phyloP scores from a whole-genome alignment of 1,284 basidiomycete genomes.

The Vanrija sp. region DNA sequence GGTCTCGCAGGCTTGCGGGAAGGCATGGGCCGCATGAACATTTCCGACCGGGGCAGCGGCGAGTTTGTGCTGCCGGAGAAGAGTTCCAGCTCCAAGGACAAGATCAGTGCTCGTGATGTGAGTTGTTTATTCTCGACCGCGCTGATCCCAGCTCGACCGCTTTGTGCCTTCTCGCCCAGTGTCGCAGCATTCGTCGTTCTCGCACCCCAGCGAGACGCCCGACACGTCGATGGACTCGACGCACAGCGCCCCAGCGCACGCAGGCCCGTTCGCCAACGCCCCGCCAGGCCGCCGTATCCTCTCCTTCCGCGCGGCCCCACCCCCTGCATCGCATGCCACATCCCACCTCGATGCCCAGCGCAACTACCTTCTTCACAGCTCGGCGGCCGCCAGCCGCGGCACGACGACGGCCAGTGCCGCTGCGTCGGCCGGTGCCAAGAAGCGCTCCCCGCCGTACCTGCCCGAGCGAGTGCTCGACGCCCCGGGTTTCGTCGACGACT shows the following conservation, averaged over 20 bases:
- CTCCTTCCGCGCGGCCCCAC: conserved; percentile 45
- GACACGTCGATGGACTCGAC: conserved; percentile 23
- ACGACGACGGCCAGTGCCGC: conserved; percentile 9
- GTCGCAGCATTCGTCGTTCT: conserved; percentile 29
- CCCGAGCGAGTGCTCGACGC: conserved; percentile 92
- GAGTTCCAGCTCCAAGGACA: conserved; percentile 4
- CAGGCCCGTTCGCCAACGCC: conserved; percentile 4
- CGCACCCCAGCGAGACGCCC: conserved; percentile 27
- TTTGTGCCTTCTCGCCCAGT: conserved; percentile 45
- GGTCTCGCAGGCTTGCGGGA: conserved; percentile 30
- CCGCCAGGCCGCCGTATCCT: conserved; percentile 36
- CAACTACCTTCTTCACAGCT: conserved; percentile 39
- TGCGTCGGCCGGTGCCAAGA: conserved; percentile 23
- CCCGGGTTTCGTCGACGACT: conserved; percentile 91
- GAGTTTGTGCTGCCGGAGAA: conserved; percentile 16
- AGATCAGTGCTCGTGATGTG: conserved; percentile 12
- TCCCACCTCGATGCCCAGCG: conserved; percentile 44
- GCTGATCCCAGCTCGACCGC: conserved; percentile 39
- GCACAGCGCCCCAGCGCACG: no score
- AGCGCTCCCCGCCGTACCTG: conserved; percentile 54
- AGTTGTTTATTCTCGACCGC: neutral
- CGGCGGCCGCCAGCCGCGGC: conserved; percentile 27
- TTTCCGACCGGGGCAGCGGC: conserved; percentile 23
- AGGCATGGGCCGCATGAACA: conserved; percentile 42
- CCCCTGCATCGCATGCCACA: conserved; percentile 39